Conservation (phyloP, 1,284 basidiomycete species). For the Ceratobasidium papillatum region DNA sequence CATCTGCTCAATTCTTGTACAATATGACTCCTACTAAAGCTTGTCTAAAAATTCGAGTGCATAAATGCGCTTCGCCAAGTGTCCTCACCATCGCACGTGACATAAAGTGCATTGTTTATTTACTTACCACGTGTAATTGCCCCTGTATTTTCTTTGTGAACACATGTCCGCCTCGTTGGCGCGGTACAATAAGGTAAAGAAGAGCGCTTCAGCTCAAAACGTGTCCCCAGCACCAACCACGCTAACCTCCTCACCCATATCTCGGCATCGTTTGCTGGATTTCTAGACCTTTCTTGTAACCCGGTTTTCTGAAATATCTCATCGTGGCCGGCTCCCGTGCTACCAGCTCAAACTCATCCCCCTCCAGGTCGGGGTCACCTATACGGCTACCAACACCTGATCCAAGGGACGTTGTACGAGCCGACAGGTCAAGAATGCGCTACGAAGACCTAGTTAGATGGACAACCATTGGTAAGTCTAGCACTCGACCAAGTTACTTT, state of each 20-base stretch:
- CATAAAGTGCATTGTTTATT: conserved; percentile 20
- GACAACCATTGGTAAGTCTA: conserved; percentile 24
- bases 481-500: background rate
- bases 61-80: background rate
- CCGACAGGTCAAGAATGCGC: conserved; percentile 15
- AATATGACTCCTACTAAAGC: no score
- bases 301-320: conserved; percentile 33
- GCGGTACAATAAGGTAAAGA: conserved; percentile 29
- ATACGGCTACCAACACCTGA: conserved; percentile 29
- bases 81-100: background rate
- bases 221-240: conserved; percentile 26
- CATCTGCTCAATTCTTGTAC: no score
- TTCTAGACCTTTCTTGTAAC: conserved; percentile 29
- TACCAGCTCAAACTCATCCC: conserved; percentile 23
- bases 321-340: conserved; percentile 29
- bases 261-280: conserved; percentile 4
- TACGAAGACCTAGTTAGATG: conserved; percentile 31
- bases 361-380: conserved; percentile 3
- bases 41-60: no score
- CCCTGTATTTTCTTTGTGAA: conserved; percentile 30
- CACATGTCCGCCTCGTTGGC: conserved; percentile 39
- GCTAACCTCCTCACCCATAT: background rate
- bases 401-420: background rate
- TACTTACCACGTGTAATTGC: conserved; percentile 2
- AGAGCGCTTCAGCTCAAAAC: conserved; percentile 10